Conservation (phyloP, 768 basidiomycete species). For the Tylopilus rubrobrunneus region DNA sequence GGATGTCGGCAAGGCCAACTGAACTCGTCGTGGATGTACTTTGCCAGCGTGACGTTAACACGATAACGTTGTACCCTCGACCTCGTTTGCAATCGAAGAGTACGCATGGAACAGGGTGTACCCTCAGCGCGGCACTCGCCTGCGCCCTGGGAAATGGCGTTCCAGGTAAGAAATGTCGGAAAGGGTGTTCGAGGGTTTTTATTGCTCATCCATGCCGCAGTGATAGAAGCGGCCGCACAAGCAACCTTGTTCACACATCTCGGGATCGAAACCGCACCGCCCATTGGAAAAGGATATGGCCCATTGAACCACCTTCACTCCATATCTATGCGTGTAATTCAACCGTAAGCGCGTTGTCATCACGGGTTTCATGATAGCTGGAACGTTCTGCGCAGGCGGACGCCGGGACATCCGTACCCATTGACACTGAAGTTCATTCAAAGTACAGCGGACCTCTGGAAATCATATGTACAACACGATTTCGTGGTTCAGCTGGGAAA, state of each 20-base stretch:
- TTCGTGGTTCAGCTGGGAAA: slow-evolving; percentile 75
- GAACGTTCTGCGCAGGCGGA: slow-evolving; percentile 42
- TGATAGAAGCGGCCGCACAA: slow-evolving; percentile 51
- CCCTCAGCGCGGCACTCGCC: slow-evolving; percentile 79
- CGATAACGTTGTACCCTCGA: slow-evolving; percentile 50
- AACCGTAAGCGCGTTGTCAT: slow-evolving; percentile 44
- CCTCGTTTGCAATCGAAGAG: slow-evolving; percentile 62
- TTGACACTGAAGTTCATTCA: slow-evolving; percentile 63
- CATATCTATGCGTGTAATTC: slow-evolving; percentile 44
- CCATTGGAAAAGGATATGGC: slow-evolving; percentile 73
- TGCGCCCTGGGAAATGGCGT: slow-evolving; percentile 53
- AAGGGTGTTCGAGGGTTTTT: background rate
- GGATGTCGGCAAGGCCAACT: slow-evolving; percentile 3
- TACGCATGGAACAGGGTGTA: slow-evolving; percentile 94
- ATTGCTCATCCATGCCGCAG: slow-evolving; percentile 30
- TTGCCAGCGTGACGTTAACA: slow-evolving; percentile 32
- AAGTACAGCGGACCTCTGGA: slow-evolving; percentile 55
- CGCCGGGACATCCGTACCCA: slow-evolving; percentile 59
- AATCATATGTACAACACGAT: slow-evolving; percentile 74
- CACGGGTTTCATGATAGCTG: background rate
- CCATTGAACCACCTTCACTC: slow-evolving; percentile 86
- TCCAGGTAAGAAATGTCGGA: slow-evolving; percentile 31
- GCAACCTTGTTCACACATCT: slow-evolving; percentile 71
- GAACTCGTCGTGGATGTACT: slow-evolving; percentile 65
- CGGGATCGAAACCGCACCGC: slow-evolving; percentile 65